Base-by-base conservation (phyloP, 768 basidiomycete species). In the Cubamyces lactineus region DNA sequence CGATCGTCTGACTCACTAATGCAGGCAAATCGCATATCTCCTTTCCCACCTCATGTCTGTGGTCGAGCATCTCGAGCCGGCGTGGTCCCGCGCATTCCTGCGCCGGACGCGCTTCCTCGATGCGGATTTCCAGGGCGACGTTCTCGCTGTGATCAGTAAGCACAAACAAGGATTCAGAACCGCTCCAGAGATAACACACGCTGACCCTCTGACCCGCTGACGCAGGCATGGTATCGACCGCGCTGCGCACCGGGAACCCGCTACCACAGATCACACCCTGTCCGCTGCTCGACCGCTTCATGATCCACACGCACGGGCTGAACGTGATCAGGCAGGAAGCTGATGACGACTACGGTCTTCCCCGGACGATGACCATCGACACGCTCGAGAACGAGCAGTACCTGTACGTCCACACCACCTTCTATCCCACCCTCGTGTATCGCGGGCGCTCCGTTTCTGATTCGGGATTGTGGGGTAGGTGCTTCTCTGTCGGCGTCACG, bases 241-340 rank as follows among this genome's bases (percentile, higher is more conserved):
- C 91, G 8, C 76, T 96, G 17, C 82, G 88, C 16, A 87, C 88
- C 0, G 92, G 91, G 3, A 77, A 76, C 7, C 86, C 94, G 0
- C 77, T 96, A 2, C 93, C 93, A 0, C 93, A 95, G 69, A 90
- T 95, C 56, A 94, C 92, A 2, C 92, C 94, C 0, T 89, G 87
- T 67, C 92, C 86, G 2, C 75, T 83, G 9, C 70, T 82, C 4
- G 73, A 80, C 54, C 78, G 82, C 1, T 84, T 81, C 59, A 72
- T 80, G 71, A n/a, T 75, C 64, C 67, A 74, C 57, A 78, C 78
- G 52, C 82, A 88, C 56, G 87, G 88, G 3, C 69, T 89, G 56
- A 82, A 89, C 57, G 80, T 92, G 19, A 83, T 91, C 15, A 82
- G 87, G 34, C 82, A 86, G 62, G 88, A 89, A 41, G 81, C 83